These are phyloP conservation scores for Scedosporium boydii DNA, from an alignment of 2,329 filamentous ascomycete genomes.

Conservation along the genomic window DNA sequence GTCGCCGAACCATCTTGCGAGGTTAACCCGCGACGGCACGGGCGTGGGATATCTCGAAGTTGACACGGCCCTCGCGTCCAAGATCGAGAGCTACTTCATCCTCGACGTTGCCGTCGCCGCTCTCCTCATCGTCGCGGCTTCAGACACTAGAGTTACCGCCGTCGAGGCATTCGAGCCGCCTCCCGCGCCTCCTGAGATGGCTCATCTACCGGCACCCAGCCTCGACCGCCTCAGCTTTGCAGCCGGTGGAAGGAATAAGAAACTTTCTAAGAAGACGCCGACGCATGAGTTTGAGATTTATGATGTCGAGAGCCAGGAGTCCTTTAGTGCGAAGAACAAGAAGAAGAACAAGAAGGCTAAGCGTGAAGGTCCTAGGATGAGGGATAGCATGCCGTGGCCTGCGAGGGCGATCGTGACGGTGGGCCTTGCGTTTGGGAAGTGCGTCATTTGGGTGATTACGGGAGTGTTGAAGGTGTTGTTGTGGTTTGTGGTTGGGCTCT, in stretches of 20 bases:
- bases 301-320: constrained; percentile 51
- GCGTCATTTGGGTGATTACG: constrained; percentile 48
- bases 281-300: constrained; percentile 48
- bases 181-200: constrained; percentile 25
- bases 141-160: constrained; percentile 40
- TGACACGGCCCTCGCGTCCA: constrained; percentile 49
- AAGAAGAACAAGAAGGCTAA: constrained; percentile 15
- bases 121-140: constrained; percentile 47
- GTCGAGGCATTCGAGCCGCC: constrained; percentile 50
- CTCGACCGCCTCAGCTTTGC: constrained; percentile 9
- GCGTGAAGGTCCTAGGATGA: constrained; percentile 15
- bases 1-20: constrained; percentile 49
- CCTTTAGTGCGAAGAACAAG: constrained; percentile 3
- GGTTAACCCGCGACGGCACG: constrained; percentile 49
- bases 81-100: constrained; percentile 52
- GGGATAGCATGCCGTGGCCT: constrained; percentile 39
- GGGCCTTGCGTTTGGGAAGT: constrained; percentile 45
- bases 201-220: constrained; percentile 13
- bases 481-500: constrained; percentile 39
- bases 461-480: constrained; percentile 43
- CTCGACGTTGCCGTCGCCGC: constrained; percentile 54
- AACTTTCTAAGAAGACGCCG: constrained; percentile 24
- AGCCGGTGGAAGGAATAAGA: constrained; percentile 13
- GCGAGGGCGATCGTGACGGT: constrained; percentile 40
- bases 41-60: constrained; percentile 52